These are phyloP conservation scores for Strigomonas culicis DNA, from an alignment of 208 protist genomes.

Conservation along the genomic window DNA sequence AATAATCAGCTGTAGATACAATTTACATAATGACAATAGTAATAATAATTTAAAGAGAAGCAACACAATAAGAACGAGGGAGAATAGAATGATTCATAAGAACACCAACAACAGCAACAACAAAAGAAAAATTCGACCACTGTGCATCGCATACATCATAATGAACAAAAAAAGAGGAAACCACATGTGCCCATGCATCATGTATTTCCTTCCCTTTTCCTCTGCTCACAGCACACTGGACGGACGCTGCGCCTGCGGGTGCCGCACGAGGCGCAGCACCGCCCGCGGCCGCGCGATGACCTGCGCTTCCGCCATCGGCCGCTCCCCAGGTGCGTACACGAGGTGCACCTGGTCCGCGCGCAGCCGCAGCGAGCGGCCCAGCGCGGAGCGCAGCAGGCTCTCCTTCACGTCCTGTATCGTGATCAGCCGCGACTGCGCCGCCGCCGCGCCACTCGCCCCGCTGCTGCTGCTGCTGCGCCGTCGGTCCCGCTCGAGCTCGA, in stretches of 20 bases:
- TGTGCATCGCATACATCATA: constrained; percentile 7
- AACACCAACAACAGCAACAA: constrained; percentile 12
- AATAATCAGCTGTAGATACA: too few relatives aligned
- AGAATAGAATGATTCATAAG: background rate
- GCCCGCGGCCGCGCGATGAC: constrained; percentile 25
- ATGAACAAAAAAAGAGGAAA: constrained; percentile 12
- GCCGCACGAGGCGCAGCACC: constrained; percentile 32
- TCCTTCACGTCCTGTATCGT: constrained; percentile 42
- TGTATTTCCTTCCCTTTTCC: background rate
- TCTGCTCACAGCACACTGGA: background rate
- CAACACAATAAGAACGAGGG: background rate
- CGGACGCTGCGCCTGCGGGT: constrained; percentile 1
- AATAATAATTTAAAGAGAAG: background rate
- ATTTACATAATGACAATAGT: too few relatives aligned
- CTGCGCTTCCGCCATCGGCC: constrained; percentile 20
- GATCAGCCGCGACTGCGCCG: constrained; percentile 13
- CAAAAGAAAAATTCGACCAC: constrained; percentile 9
- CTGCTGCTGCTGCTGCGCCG: background rate
- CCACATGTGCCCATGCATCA: background rate
- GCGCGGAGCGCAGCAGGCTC: constrained; percentile 37
- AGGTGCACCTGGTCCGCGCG: constrained; percentile 19
- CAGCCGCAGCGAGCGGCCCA: constrained; percentile 45
- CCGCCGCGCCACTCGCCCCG: too few relatives aligned
- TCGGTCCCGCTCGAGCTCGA: constrained; percentile 33
- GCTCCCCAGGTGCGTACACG: constrained; percentile 31